These are phyloP conservation scores for Funneliformis geosporum DNA, from an alignment of 192 early-diverging fungal species.

Conservation along the genomic window DNA sequence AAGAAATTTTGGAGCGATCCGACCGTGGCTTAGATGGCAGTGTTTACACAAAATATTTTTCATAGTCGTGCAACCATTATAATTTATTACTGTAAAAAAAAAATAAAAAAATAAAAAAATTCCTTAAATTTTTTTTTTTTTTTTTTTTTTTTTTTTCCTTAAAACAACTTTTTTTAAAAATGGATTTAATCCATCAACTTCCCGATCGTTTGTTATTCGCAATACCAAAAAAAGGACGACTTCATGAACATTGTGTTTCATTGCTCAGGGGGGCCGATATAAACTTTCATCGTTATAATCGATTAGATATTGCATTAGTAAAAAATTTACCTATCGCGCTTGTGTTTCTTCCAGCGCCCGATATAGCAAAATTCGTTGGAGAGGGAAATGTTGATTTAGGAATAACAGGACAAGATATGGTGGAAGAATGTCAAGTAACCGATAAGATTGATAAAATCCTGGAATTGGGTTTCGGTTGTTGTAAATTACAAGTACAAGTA, in stretches of 20 bases:
- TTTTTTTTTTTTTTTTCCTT: background rate
- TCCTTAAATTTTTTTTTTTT: background rate
- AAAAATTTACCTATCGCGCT: slow-evolving; percentile 92
- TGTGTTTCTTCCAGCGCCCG: slow-evolving; percentile 92
- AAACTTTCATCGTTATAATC: slow-evolving; percentile 90
- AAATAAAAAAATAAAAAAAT: too few relatives aligned
- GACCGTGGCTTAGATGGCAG: too few relatives aligned
- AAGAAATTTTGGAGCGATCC: too few relatives aligned
- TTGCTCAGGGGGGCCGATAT: slow-evolving; percentile 91
- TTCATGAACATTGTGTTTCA: slow-evolving; percentile 84
- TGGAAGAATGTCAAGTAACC: slow-evolving; percentile 75
- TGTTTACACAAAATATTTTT: too few relatives aligned
- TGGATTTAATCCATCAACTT: slow-evolving; percentile 64
- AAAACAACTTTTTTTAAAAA: slow-evolving; percentile 16
- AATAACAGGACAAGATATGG: slow-evolving; percentile 96
- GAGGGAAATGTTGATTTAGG: slow-evolving; percentile 96
- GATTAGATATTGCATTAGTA: slow-evolving; percentile 96
- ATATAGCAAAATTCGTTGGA: slow-evolving; percentile 95
- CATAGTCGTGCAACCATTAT: too few relatives aligned
- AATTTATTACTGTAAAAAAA: too few relatives aligned
- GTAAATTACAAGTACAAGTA: slow-evolving; percentile 89
- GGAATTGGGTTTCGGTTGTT: slow-evolving; percentile 90
- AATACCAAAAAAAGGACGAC: slow-evolving; percentile 98
- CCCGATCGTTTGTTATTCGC: slow-evolving; percentile 85
- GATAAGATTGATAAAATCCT: slow-evolving; percentile 71